Conservation (phyloP, 2,329 filamentous ascomycete species). For the Colletotrichum sp. region DNA sequence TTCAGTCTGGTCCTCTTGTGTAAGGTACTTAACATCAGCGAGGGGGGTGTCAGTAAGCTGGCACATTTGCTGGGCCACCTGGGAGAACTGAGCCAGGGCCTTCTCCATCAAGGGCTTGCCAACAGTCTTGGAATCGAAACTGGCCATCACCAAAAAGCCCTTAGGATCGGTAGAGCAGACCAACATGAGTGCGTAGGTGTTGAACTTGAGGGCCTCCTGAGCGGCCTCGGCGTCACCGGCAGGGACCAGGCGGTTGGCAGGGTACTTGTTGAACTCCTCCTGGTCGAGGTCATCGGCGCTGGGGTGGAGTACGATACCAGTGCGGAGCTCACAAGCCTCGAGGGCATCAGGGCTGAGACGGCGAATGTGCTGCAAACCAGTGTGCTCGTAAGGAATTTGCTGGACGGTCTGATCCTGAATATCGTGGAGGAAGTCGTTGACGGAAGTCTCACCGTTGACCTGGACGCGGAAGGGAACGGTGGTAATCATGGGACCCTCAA, state of each 20-base stretch:
- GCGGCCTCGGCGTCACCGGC: conserved; percentile 62
- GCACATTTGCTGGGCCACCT: conserved; percentile 56
- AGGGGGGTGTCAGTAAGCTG: conserved; percentile 36
- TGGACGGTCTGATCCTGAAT: conserved; percentile 62
- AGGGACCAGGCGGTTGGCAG: conserved; percentile 58
- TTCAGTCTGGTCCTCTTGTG: conserved; percentile 36
- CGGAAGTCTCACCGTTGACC: conserved; percentile 43
- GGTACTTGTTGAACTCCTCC: conserved; percentile 33
- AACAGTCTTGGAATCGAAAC: conserved; percentile 68
- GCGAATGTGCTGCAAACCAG: conserved; percentile 65
- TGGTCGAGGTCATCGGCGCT: conserved; percentile 37
- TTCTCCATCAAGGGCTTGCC: conserved; percentile 55
- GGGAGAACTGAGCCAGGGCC: conserved; percentile 56
- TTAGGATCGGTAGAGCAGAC: conserved; percentile 65
- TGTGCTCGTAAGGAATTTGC: conserved; percentile 70
- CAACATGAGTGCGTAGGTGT: conserved; percentile 68
- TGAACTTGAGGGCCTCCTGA: conserved; percentile 64
- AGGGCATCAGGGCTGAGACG: conserved; percentile 58
- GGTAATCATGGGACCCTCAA: conserved; percentile 66
- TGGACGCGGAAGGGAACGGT: conserved; percentile 62
- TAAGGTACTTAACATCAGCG: conserved; percentile 38
- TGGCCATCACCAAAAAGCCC: conserved; percentile 65
- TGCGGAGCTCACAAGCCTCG: conserved; percentile 61
- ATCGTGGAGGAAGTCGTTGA: conserved; percentile 57
- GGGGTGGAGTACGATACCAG: conserved; percentile 60